Evolutionary conservation across 331 rosid species (phyloP).

Genomic region (Cydonia oblonga): DNA sequence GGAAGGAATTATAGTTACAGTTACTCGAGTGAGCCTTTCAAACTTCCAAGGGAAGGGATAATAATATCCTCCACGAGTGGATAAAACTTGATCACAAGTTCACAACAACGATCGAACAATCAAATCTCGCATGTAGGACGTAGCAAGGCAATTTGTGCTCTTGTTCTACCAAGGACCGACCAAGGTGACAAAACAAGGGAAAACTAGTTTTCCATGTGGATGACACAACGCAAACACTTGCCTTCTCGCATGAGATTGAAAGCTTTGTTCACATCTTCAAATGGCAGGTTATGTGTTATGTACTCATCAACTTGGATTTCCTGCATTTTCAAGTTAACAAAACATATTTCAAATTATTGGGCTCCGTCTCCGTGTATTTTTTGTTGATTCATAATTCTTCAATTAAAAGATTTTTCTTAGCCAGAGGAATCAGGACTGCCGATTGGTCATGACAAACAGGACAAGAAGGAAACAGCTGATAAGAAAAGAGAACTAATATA

Average conservation of each 20-base stretch:
- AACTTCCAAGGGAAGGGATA: neutral
- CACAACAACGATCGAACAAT: neutral
- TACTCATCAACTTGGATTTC: constrained; percentile 77
- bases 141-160: neutral
- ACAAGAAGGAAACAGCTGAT: too few relatives aligned
- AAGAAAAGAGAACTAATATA: too few relatives aligned
- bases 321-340: constrained; percentile 28
- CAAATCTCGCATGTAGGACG: neutral
- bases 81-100: neutral
- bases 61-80: neutral
- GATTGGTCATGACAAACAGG: too few relatives aligned
- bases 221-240: constrained; percentile 82
- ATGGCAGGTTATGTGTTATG: constrained; percentile 63
- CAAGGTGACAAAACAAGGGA: neutral
- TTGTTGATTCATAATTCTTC: neutral
- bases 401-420: neutral
- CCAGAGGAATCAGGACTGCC: too few relatives aligned
- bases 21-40: neutral
- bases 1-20: neutral
- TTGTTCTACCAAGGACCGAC: neutral
- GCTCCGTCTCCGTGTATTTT: neutral
- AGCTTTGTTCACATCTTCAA: constrained; percentile 70
- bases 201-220: constrained; percentile 51
- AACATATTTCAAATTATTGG: neutral
- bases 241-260: constrained; percentile 81